phyloP scores from a whole-genome alignment of 495 filamentous ascomycete genomes.

The Bacidia rubella region DNA sequence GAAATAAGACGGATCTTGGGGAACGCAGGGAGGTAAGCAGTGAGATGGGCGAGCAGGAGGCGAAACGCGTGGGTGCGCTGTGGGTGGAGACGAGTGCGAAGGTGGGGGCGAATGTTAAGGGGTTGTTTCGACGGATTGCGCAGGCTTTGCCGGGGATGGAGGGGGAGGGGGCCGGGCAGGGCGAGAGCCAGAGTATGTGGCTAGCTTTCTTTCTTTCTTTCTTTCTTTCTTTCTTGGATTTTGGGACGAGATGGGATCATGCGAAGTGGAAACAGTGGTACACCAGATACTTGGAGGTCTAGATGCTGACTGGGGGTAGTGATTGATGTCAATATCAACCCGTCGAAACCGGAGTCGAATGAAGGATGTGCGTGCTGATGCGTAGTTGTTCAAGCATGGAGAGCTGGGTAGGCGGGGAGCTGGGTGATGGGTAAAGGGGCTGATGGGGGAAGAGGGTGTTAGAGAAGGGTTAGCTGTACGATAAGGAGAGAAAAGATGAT shows the following conservation, averaged over 20 bases:
- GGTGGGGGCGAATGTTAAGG: conserved; percentile 95
- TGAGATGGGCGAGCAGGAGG: conserved; percentile 90
- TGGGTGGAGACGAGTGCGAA: conserved; percentile 99
- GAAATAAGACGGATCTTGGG: conserved; percentile 97
- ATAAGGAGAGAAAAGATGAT: too few species aligned
- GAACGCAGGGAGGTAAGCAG: conserved; percentile 92
- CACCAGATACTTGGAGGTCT: neutral
- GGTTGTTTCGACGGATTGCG: conserved; percentile 89
- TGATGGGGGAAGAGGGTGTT: too few species aligned
- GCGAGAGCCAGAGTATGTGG: conserved; percentile 50
- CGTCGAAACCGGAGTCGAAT: conserved; percentile 52
- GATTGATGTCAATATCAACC: conserved; percentile 91
- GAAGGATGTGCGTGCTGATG: conserved; percentile 70
- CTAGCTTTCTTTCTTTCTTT: conserved; percentile 14
- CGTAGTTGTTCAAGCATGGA: too few species aligned
- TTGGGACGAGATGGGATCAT: neutral
- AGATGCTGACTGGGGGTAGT: conserved; percentile 33
- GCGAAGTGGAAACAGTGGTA: too few species aligned
- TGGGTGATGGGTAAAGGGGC: too few species aligned
- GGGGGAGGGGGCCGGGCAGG: conserved; percentile 46
- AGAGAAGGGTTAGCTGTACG: too few species aligned
- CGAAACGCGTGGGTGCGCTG: conserved; percentile 93
- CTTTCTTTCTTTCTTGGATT: neutral
- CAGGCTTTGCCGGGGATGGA: conserved; percentile 98
- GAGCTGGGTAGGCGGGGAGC: too few species aligned